A percentile compares a stretch with the other conserved stretches of the same genome.
phyloP scores from a whole-genome alignment of 352 stramenopile genomes.

The Phytopythium mirpurense region DNA sequence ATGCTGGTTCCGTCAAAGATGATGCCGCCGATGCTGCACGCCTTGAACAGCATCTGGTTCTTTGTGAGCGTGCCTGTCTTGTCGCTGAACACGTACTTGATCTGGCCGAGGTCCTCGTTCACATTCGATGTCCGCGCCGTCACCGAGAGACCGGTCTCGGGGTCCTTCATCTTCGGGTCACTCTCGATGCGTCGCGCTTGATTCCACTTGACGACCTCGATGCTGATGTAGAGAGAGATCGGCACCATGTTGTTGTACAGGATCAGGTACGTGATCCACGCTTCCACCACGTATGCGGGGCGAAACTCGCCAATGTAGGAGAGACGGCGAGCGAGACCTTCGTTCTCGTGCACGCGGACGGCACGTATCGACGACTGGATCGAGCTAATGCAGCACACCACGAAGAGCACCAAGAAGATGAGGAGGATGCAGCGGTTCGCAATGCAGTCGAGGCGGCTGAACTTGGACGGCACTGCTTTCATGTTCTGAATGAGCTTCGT shows the following conservation, averaged over 20 bases:
- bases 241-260: constrained; percentile 93
- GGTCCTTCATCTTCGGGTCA: constrained; percentile 58
- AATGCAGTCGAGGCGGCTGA: constrained; percentile 72
- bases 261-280: constrained; percentile 80
- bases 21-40: constrained; percentile 88
- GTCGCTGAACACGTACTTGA: constrained; percentile 99
- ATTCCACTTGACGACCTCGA: constrained; percentile 95
- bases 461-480: constrained; percentile 84
- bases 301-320: constrained; percentile 29
- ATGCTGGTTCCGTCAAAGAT: constrained; percentile 84
- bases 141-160: constrained; percentile 48
- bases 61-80: constrained; percentile 99
- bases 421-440: constrained; percentile 80
- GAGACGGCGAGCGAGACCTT: constrained; percentile 14
- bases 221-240: constrained; percentile 97
- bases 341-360: constrained; percentile 22
- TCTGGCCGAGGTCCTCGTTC: constrained; percentile 95
- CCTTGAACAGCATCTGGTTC: constrained; percentile 98
- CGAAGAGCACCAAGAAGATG: constrained; percentile 78
- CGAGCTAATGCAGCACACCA: constrained; percentile 61
- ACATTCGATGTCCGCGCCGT: constrained; percentile 92
- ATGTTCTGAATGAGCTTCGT: constrained; percentile 84
- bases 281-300: constrained; percentile 38
- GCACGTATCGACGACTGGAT: constrained; percentile 49
- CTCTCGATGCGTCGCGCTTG: constrained; percentile 92